A percentile compares a stretch with the other conserved stretches of the same genome.
Evolutionary conservation across 2,329 filamentous ascomycete species (phyloP).

Genomic region (Aspergillus thermomutatus): DNA sequence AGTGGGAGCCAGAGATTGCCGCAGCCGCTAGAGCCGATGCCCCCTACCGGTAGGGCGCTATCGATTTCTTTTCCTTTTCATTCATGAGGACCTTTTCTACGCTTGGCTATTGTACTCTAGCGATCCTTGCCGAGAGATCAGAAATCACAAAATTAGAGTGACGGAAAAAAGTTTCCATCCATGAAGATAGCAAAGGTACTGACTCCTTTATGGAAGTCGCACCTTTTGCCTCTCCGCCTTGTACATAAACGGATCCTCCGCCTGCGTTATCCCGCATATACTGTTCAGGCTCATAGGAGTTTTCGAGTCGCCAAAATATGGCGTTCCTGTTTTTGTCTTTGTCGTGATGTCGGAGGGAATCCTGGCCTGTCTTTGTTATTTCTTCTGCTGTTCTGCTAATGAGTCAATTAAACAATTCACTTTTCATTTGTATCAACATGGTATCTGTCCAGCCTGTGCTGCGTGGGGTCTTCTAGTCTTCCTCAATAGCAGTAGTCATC

Average conservation of each 20-base stretch:
- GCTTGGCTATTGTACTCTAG: slow-evolving; percentile 3
- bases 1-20: slow-evolving; percentile 97
- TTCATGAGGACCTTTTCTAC: not conserved
- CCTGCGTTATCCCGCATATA: slow-evolving; percentile 19
- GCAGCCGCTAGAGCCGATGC: slow-evolving; percentile 89
- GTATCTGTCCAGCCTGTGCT: not conserved
- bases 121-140: not conserved
- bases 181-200: slow-evolving; percentile 9
- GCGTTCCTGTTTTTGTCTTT: slow-evolving; percentile 25
- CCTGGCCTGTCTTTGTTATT: slow-evolving; percentile 23
- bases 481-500: not conserved
- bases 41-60: slow-evolving; percentile 69
- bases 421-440: slow-evolving; percentile 8
- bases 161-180: slow-evolving; percentile 4
- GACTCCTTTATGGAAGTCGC: slow-evolving; percentile 5
- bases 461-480: not conserved
- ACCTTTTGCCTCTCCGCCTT: slow-evolving; percentile 17
- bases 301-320: slow-evolving; percentile 13
- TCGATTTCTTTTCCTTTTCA: slow-evolving; percentile 1
- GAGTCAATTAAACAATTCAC: slow-evolving; percentile 15
- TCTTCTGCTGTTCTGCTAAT: slow-evolving; percentile 19
- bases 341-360: slow-evolving; percentile 23
- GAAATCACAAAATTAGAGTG: not conserved
- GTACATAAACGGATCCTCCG: slow-evolving; percentile 31
- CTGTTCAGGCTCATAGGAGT: slow-evolving; percentile 26